Conservation (phyloP, 345 rosid species). For the Brassica napus region Da-Ae NC_063434.1:2308501-2309000, state of each 20-base stretch:
- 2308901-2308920: constrained; percentile 42
- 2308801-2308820: neutral
- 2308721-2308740: neutral
- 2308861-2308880: neutral
- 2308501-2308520: neutral
- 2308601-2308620: neutral
- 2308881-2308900: neutral
- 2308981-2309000: constrained; percentile 94
- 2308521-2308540: no score
- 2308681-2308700: neutral
- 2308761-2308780: no score
- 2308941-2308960: constrained; percentile 87
- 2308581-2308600: constrained; percentile 11
- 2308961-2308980: constrained; percentile 98
- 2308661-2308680: neutral
- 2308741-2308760: neutral
- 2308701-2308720: neutral
- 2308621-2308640: neutral
- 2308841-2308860: constrained; percentile 10
- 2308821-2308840: constrained; percentile 3
- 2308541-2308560: no score
- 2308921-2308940: constrained; percentile 92
- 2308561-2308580: neutral
- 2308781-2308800: no score
- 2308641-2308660: no score